Conservation (phyloP, 2,329 filamentous ascomycete genomes). For the Aspergillus sp. region DNA sequence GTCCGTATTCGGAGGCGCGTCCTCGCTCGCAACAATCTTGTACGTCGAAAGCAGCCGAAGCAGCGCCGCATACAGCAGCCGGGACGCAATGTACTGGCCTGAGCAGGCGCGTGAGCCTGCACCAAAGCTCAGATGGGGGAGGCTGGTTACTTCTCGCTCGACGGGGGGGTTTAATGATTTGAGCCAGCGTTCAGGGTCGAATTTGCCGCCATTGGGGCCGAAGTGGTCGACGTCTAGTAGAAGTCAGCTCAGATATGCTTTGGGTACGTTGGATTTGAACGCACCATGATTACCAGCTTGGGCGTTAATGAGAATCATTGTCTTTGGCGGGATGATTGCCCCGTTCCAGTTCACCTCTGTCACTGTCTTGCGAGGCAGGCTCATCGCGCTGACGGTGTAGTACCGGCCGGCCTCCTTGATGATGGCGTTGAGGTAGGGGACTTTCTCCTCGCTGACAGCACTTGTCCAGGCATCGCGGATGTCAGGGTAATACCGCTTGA, state of each 20-base stretch:
- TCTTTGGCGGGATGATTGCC: conserved; percentile 66
- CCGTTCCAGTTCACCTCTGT: conserved; percentile 67
- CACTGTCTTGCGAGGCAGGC: conserved; percentile 65
- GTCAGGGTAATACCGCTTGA: conserved; percentile 62
- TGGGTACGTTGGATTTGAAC: neutral
- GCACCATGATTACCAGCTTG: conserved; percentile 64
- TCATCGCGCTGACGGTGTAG: conserved; percentile 74
- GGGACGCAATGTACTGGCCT: conserved; percentile 57
- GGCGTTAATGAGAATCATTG: conserved; percentile 73
- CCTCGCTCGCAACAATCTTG: conserved; percentile 51
- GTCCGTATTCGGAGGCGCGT: conserved; percentile 58
- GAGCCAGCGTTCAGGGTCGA: conserved; percentile 67
- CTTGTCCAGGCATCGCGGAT: conserved; percentile 66
- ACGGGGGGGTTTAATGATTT: conserved; percentile 38
- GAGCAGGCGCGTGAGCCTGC: conserved; percentile 60
- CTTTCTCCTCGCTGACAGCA: conserved; percentile 67
- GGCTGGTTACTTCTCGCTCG: conserved; percentile 49
- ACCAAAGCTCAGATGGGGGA: conserved; percentile 58
- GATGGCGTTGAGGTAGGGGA: conserved; percentile 70
- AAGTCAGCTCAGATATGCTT: neutral
- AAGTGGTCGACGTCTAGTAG: conserved; percentile 60
- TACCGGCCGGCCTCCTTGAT: conserved; percentile 73
- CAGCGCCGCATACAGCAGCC: conserved; percentile 57
- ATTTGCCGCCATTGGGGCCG: conserved; percentile 52
- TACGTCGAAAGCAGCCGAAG: conserved; percentile 56